Percentiles rank a stretch among this genome's conserved stretches.
These are phyloP conservation scores for Cryomyces minteri DNA, from an alignment of 495 filamentous ascomycete genomes.

Conservation along the genomic window DNA sequence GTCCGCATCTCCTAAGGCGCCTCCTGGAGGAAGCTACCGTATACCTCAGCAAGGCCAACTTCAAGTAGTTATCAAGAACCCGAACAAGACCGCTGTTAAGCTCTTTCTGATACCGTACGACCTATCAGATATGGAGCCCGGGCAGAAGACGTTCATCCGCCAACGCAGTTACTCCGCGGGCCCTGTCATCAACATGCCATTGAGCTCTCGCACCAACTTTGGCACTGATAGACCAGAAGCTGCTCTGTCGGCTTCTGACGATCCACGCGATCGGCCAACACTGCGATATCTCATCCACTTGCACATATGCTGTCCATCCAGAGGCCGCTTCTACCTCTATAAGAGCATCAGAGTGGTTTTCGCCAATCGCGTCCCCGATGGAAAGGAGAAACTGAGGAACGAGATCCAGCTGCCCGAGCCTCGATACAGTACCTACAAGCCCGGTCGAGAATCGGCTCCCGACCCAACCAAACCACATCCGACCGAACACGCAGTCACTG, in stretches of 20 bases:
- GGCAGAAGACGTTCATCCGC: conserved; percentile 90
- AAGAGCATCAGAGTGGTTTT: conserved; percentile 90
- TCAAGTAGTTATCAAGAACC: conserved; percentile 94
- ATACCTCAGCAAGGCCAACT: conserved; percentile 91
- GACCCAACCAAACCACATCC: not conserved
- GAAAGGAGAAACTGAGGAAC: conserved; percentile 82
- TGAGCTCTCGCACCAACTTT: conserved; percentile 27
- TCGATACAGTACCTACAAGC: conserved; percentile 69
- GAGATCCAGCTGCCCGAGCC: conserved; percentile 84
- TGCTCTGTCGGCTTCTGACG: conserved; percentile 23
- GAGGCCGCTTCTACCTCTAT: conserved; percentile 76
- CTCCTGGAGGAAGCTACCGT: conserved; percentile 75
- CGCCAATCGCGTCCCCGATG: conserved; percentile 92
- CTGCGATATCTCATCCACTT: conserved; percentile 86
- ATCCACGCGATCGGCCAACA: conserved; percentile 51
- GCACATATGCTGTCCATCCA: conserved; percentile 76
- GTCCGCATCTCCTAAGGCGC: conserved; percentile 51
- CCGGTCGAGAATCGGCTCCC: conserved; percentile 21
- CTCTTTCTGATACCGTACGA: conserved; percentile 92
- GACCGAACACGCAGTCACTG: conserved; percentile 5
- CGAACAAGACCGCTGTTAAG: conserved; percentile 91
- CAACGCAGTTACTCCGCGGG: conserved; percentile 89
- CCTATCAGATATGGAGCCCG: conserved; percentile 83
- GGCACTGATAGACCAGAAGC: conserved; percentile 23
- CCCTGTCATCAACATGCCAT: conserved; percentile 55